These are phyloP conservation scores for Cystobasidium ongulense DNA, from an alignment of 768 basidiomycete species.

Conservation along the genomic window DNA sequence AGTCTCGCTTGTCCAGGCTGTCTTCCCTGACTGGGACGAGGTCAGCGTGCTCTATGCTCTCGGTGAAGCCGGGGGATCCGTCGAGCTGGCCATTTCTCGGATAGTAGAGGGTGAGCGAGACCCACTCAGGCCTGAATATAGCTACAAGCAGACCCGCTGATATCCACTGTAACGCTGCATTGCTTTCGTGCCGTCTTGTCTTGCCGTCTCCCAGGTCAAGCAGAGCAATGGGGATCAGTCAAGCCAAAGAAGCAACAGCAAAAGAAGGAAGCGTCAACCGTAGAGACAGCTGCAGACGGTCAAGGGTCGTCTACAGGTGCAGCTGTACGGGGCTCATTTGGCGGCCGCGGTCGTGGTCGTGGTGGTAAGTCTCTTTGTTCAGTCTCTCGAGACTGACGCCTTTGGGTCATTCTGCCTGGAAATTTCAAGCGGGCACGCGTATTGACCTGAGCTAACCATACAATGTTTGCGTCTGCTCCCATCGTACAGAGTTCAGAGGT, in stretches of 20 bases:
- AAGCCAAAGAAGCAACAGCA: constrained; percentile 37
- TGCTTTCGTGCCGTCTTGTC: neutral
- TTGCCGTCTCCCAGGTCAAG: constrained; percentile 32
- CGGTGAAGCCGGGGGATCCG: constrained; percentile 37
- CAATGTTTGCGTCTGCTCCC: neutral
- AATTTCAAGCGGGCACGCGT: neutral
- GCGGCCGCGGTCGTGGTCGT: neutral
- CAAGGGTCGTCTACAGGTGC: neutral
- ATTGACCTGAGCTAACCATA: neutral
- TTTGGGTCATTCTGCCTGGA: neutral
- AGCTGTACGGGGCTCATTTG: neutral
- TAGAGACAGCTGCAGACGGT: neutral
- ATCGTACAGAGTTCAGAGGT: constrained; percentile 3
- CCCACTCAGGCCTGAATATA: neutral
- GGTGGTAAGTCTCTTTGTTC: neutral
- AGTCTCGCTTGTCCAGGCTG: constrained; percentile 31
- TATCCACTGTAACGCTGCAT: neutral
- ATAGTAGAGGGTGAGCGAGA: constrained; percentile 35
- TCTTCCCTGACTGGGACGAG: constrained; percentile 41
- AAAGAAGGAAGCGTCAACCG: constrained; percentile 33
- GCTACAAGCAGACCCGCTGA: neutral
- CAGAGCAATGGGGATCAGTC: constrained; percentile 38
- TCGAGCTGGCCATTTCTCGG: constrained; percentile 36
- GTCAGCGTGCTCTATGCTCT: constrained; percentile 37
- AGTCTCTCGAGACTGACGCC: neutral